A percentile compares a stretch with the other conserved stretches of the same genome.
Evolutionary conservation across 148 eudicot species (phyloP).

Genomic region (Suaeda aralocaspica): DNA sequence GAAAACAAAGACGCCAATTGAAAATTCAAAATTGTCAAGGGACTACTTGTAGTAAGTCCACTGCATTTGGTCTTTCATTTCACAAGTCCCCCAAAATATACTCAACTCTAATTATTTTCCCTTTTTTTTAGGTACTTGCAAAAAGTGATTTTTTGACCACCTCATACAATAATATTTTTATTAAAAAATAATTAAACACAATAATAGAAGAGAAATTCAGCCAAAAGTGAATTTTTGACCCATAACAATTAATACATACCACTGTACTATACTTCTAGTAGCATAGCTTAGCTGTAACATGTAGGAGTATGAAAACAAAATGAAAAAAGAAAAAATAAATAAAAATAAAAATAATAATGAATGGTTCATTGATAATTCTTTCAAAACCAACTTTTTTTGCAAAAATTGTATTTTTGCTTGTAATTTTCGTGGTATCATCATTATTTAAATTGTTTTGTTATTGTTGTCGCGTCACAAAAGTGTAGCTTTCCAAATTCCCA

Average conservation of each 20-base stretch:
- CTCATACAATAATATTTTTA: not conserved
- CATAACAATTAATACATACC: not conserved
- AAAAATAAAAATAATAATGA: not conserved
- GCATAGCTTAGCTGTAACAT: not conserved
- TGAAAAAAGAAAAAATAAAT: too few species aligned
- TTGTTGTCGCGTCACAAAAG: too few species aligned
- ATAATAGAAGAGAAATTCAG: not conserved
- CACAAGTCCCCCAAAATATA: not conserved
- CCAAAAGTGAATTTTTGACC: conserved; percentile 19
- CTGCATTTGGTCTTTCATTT: conserved; percentile 13
- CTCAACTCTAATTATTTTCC: not conserved
- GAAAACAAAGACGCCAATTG: not conserved
- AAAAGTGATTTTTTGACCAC: conserved; percentile 27
- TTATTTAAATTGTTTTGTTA: too few species aligned
- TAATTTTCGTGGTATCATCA: not conserved
- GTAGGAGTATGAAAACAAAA: not conserved
- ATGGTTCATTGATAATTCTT: not conserved
- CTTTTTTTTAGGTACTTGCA: not conserved
- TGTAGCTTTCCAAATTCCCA: too few species aligned
- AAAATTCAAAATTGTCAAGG: not conserved
- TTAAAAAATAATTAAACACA: too few species aligned
- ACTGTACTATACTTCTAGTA: too few species aligned
- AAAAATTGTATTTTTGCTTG: not conserved
- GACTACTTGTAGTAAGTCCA: conserved; percentile 11
- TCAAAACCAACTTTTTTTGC: too few species aligned